These are phyloP conservation scores for Dysphania ambrosioides DNA, from an alignment of 148 eudicot species.

Conservation along the genomic window DNA sequence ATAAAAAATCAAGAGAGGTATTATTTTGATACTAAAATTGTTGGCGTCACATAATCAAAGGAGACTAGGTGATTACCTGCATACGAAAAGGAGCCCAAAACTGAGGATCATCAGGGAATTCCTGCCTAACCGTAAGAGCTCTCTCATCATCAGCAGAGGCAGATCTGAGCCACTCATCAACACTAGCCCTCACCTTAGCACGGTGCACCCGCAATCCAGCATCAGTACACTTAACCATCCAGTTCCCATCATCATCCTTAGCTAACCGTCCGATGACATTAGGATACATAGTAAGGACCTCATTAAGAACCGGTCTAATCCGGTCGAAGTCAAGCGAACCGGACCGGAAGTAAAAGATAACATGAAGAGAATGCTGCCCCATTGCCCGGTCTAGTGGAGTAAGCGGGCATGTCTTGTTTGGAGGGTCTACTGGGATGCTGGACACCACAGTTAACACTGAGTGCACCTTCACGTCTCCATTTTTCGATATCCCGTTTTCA, in stretches of 20 bases:
- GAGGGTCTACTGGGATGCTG: slow-evolving; percentile 36
- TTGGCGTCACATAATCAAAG: no score
- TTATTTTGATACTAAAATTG: no score
- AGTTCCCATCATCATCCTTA: slow-evolving; percentile 34
- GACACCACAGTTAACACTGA: slow-evolving; percentile 52
- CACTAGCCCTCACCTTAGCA: slow-evolving; percentile 40
- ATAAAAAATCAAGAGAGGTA: no score
- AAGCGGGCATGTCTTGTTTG: slow-evolving; percentile 24
- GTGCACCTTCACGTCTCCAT: slow-evolving; percentile 32
- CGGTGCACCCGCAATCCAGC: slow-evolving; percentile 49
- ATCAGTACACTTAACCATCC: slow-evolving; percentile 55
- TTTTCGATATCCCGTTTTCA: not conserved
- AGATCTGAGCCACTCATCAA: slow-evolving; percentile 57
- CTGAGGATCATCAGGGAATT: slow-evolving; percentile 49
- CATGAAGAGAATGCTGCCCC: slow-evolving; percentile 41
- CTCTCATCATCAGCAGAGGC: slow-evolving; percentile 44
- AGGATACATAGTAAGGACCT: slow-evolving; percentile 42
- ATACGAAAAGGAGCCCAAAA: slow-evolving; percentile 60
- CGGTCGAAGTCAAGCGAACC: slow-evolving; percentile 26
- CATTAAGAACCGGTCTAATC: slow-evolving; percentile 30
- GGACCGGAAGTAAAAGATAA: slow-evolving; percentile 45
- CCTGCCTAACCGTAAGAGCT: slow-evolving; percentile 43
- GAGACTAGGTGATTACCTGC: no score
- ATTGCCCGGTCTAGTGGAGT: slow-evolving; percentile 52
- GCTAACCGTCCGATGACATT: slow-evolving; percentile 47